Evolutionary conservation across 306 rosid genomes (phyloP).

Genomic region (Trifolium dubium): DNA sequence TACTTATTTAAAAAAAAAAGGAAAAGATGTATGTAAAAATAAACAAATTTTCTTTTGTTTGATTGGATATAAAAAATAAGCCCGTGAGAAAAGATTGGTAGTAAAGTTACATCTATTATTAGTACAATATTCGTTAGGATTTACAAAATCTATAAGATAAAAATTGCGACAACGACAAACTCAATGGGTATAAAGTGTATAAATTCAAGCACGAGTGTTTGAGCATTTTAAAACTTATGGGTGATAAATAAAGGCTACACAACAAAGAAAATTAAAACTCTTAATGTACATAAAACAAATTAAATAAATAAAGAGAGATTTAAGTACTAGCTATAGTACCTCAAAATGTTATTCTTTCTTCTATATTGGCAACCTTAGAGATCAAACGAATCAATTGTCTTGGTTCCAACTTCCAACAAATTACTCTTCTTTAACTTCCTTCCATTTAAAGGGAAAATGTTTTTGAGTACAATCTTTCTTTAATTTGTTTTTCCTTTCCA

Average conservation of each 20-base stretch:
- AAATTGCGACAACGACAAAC: too few relatives aligned
- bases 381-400: background rate
- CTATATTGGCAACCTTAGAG: background rate
- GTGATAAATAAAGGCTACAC: background rate
- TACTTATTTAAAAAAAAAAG: too few relatives aligned
- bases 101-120: too few relatives aligned
- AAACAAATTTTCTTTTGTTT: too few relatives aligned
- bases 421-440: background rate
- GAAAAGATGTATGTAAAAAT: too few relatives aligned
- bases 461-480: background rate
- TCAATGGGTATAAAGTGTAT: too few relatives aligned
- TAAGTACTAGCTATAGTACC: background rate
- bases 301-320: background rate
- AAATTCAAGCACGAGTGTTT: background rate
- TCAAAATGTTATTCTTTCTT: background rate
- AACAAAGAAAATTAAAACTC: background rate
- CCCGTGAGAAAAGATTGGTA: too few relatives aligned
- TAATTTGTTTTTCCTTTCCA: background rate
- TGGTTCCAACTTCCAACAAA: background rate
- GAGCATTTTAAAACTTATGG: background rate
- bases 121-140: too few relatives aligned
- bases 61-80: too few relatives aligned
- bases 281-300: background rate
- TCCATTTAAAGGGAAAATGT: background rate
- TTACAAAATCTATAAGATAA: too few relatives aligned